Base-by-base conservation (phyloP, 305 asterid species). In the Striga hermonthica region DNA sequence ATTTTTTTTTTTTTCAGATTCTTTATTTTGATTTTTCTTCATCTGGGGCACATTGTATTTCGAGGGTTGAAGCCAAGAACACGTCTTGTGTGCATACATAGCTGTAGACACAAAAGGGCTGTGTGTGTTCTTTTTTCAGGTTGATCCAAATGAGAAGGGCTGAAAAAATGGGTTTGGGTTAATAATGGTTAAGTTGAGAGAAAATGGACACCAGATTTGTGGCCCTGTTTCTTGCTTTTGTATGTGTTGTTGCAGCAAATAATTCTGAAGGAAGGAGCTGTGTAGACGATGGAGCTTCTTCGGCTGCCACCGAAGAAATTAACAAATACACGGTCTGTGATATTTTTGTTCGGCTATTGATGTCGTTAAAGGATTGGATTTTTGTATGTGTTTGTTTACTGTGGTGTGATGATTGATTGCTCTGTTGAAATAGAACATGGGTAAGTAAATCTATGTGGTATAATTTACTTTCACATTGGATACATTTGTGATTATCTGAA, bases 161-260 rank as follows among this genome's bases (percentile, higher is more conserved):
- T 74, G 35, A 60, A 66, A n/a, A 65, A 34, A 9, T 16, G 73
- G 54, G 67, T 3, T 22, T 62, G 77, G 78, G 69, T 70, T 64
- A 62, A 61, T 64, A 65, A 59, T 62, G 64, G 66, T 71, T 22
- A 57, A 40, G 68, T 70, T 78, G 75, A 72, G 67, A 70, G 74
- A 76, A 76, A 74, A 90, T 88, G 96, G 92, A 81, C 69, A 65
- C 75, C 72, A 75, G 77, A 64, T 72, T 68, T 72, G 73, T 74
- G 55, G 81, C 83, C 69, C 71, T 84, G 79, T 72, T 82, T 68
- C 76, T 86, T 72, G 86, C 81, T 68, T 77, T 79, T 70, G 36
- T 86, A 39, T 82, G 81, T 69, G 72, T 79, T 77, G 72, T 78
- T 72, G 79, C 84, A 37, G 79, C 84, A 6, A 81, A 67, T 72